Evolutionary conservation across 257 asterid genomes (phyloP).

Genomic region (Eucommia ulmoides): DNA sequence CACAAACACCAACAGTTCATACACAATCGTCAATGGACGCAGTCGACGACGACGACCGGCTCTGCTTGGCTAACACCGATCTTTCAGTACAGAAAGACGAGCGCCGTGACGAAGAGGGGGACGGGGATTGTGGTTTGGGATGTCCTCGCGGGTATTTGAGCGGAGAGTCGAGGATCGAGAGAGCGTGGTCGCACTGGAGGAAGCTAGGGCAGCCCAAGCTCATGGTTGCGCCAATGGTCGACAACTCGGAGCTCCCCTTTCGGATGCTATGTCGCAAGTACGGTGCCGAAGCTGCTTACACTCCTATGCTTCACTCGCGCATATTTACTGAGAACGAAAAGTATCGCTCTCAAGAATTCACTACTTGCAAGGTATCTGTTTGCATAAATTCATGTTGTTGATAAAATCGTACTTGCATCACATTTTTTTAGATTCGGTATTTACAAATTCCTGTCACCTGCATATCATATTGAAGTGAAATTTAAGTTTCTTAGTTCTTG

Average conservation of each 20-base stretch:
- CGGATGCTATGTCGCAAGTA: constrained; percentile 88
- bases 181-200: constrained; percentile 93
- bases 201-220: constrained; percentile 61
- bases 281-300: constrained; percentile 94
- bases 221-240: constrained; percentile 94
- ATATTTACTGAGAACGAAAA: constrained; percentile 68
- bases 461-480: not conserved
- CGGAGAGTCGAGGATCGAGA: constrained; percentile 59
- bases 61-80: constrained; percentile 27
- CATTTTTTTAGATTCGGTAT: too few species aligned
- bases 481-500: too few species aligned
- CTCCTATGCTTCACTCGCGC: constrained; percentile 94
- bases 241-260: constrained; percentile 94
- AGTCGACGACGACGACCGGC: constrained; percentile 27
- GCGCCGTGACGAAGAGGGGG: constrained; percentile 6
- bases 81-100: not conserved
- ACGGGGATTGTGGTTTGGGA: constrained; percentile 6
- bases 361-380: constrained; percentile 61
- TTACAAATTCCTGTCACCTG: not conserved
- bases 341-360: constrained; percentile 73
- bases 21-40: constrained; percentile 14
- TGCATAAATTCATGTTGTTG: not conserved
- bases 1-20: constrained; percentile 13
- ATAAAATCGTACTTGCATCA: not conserved
- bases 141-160: constrained; percentile 49